phyloP scores from a whole-genome alignment of 495 filamentous ascomycete genomes.

The Xanthoparmelia taractica region DNA sequence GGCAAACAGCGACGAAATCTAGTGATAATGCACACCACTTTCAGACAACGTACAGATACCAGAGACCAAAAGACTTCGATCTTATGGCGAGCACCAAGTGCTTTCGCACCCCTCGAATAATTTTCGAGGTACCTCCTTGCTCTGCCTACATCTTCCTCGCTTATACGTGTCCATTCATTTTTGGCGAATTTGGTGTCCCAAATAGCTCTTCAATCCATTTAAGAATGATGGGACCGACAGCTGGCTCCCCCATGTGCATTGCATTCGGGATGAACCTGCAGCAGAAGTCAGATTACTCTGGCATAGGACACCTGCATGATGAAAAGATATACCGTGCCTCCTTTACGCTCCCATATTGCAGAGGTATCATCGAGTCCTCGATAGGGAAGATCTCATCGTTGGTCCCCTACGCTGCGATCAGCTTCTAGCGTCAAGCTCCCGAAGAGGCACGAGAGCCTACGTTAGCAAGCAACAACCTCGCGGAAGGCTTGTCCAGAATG shows the following conservation, averaged over 20 bases:
- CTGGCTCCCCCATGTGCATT: slow-evolving; percentile 13
- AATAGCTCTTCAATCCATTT: slow-evolving; percentile 4
- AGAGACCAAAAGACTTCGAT: neutral
- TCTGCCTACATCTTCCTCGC: neutral
- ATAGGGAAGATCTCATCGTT: slow-evolving; percentile 69
- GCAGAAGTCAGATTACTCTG: neutral
- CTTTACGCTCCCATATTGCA: slow-evolving; percentile 66
- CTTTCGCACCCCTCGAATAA: neutral
- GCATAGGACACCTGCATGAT: neutral
- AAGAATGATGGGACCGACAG: neutral
- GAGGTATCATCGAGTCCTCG: slow-evolving; percentile 61
- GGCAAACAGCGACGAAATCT: neutral
- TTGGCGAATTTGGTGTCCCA: neutral
- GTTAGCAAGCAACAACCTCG: slow-evolving; percentile 60
- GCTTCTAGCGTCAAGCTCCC: neutral
- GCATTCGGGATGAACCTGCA: slow-evolving; percentile 1
- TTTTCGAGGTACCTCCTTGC: neutral
- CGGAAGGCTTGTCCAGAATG: slow-evolving; percentile 54
- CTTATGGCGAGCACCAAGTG: neutral
- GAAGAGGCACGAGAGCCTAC: slow-evolving; percentile 31
- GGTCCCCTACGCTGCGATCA: slow-evolving; percentile 35
- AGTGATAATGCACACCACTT: neutral
- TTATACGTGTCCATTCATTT: neutral
- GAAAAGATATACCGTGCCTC: slow-evolving; percentile 44
- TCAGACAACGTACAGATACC: neutral